These are phyloP conservation scores for Boletus bicolor DNA, from an alignment of 768 basidiomycete species.

Conservation along the genomic window DNA sequence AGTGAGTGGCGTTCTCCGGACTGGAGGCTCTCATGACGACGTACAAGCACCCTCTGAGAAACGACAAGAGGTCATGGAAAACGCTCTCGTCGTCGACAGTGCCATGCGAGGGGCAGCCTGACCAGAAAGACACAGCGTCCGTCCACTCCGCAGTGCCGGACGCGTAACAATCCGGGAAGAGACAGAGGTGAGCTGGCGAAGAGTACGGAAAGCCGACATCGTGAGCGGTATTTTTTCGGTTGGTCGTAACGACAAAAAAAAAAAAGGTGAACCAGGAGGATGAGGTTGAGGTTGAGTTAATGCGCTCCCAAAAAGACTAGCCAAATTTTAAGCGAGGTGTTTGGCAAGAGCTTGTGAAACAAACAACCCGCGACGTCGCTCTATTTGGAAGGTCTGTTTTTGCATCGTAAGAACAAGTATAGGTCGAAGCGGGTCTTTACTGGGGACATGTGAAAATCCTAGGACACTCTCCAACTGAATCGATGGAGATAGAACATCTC, in stretches of 20 bases:
- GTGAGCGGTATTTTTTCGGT: slow-evolving; percentile 9
- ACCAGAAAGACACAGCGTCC: slow-evolving; percentile 16
- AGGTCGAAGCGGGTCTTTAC: neutral
- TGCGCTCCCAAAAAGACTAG: neutral
- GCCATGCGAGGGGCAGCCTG: slow-evolving; percentile 15
- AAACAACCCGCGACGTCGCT: slow-evolving; percentile 23
- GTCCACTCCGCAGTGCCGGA: slow-evolving; percentile 24
- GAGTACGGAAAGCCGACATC: slow-evolving; percentile 64
- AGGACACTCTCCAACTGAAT: too few species aligned
- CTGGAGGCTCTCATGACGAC: slow-evolving; percentile 4
- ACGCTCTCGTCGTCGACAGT: slow-evolving; percentile 33
- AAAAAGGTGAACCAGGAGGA: neutral
- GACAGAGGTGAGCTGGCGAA: slow-evolving; percentile 52
- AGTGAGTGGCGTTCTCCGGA: too few species aligned
- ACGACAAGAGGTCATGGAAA: slow-evolving; percentile 38
- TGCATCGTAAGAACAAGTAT: too few species aligned
- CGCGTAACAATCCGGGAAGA: slow-evolving; percentile 38
- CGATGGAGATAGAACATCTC: too few species aligned
- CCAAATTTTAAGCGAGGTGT: slow-evolving; percentile 31
- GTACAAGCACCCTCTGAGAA: slow-evolving; percentile 45
- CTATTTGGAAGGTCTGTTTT: slow-evolving; percentile 14
- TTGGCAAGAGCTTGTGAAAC: slow-evolving; percentile 32
- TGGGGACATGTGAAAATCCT: neutral
- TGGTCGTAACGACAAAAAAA: neutral
- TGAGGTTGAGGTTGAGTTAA: neutral